Base-by-base conservation (phyloP, 164 flowering plant genomes). In the Piper betle region DNA sequence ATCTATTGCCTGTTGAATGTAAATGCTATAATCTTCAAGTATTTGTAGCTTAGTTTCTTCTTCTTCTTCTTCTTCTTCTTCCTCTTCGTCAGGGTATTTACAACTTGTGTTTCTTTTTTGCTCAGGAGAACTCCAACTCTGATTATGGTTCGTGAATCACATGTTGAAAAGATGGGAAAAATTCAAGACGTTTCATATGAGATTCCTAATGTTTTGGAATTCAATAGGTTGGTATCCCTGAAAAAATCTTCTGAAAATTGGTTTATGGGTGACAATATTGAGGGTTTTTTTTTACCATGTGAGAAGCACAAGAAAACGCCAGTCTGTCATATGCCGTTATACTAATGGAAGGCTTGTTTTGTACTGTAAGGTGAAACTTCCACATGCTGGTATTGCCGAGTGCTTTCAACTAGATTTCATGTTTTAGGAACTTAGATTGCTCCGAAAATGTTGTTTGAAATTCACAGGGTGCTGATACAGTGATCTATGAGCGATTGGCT, bases 381-480 rank as follows among this genome's bases (percentile, higher is more conserved):
- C 10, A 6, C 37, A 37, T 64, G 65, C 66, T 40, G 17, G 9
- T 12, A 8, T 54, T 55, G 39, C 5, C 41, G 42, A 10, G 38
- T 46, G 33, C 12, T 2, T 46, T 12, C 15, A 15, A 15, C 6
- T 58, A 57, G 4, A 69, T 68, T 38, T 33, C 43, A 37, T 16
- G 46, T 39, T 39, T 33, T 46, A 12, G 15, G 50, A 46, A 2
- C 15, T 10, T 46, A 6, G 3, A 46, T 46, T 46, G 50, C 12
- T 46, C 50, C 15, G 50, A 46, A 46, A 5, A 10, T 46, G 50
- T 10, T 46, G 15, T 10, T 46, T 46, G 5, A 9, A 6, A 46
- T 71, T 58, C 15, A 37, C 87, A 93, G 98, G 98, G 98, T 77
- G 98, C 98, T 66, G 98, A 93, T 77, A 73, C 87, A 56, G 98